Conservation (phyloP, 2,329 filamentous ascomycete species). For the Alternaria angustiovoidea region DNA sequence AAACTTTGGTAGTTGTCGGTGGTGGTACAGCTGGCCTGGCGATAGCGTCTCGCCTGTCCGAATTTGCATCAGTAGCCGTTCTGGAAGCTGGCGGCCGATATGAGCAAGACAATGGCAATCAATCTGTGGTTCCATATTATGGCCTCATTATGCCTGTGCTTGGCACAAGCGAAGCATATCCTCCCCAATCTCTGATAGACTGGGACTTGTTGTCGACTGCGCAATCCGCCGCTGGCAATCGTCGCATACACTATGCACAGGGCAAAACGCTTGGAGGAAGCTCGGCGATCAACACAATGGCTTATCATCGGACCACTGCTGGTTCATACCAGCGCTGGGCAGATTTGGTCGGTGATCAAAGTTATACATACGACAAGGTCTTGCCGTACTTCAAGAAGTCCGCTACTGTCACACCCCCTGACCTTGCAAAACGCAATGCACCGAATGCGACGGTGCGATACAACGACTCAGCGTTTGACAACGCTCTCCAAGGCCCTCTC, state of each 20-base stretch:
- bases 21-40: slow-evolving; percentile 40
- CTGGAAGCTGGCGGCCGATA: slow-evolving; percentile 39
- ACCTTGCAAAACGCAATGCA: slow-evolving; percentile 27
- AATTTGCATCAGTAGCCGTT: slow-evolving; percentile 33
- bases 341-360: slow-evolving; percentile 40
- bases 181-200: slow-evolving; percentile 34
- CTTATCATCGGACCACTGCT: slow-evolving; percentile 34
- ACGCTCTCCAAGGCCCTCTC: slow-evolving; percentile 25
- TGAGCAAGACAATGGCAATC: slow-evolving; percentile 40
- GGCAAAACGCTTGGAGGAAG: slow-evolving; percentile 45
- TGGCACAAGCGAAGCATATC: slow-evolving; percentile 26
- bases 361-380: slow-evolving; percentile 38
- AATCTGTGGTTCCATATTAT: slow-evolving; percentile 35
- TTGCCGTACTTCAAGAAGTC: slow-evolving; percentile 41
- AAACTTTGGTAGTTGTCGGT: slow-evolving; percentile 30
- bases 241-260: slow-evolving; percentile 43
- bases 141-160: slow-evolving; percentile 27
- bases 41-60: slow-evolving; percentile 34
- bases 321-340: slow-evolving; percentile 43
- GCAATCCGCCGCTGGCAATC: slow-evolving; percentile 24
- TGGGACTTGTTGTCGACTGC: slow-evolving; percentile 39
- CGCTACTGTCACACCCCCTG: slow-evolving; percentile 40
- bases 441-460: slow-evolving; percentile 31
- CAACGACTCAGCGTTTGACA: slow-evolving; percentile 26
- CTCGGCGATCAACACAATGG: slow-evolving; percentile 37